Evolutionary conservation across 352 stramenopile species (phyloP).

Genomic region (Phytophthora sp.): DNA sequence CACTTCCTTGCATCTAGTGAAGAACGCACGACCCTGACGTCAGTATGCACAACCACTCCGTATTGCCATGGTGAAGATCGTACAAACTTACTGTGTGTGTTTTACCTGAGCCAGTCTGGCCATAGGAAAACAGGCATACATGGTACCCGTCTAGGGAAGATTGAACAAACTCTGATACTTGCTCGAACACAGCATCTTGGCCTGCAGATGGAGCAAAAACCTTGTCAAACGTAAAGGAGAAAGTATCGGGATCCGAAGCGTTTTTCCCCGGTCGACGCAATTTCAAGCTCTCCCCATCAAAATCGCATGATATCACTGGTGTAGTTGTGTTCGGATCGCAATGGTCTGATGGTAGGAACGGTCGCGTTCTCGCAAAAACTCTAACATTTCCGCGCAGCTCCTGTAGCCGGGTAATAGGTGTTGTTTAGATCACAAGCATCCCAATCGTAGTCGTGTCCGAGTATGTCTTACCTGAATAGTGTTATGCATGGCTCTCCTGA

Average conservation of each 20-base stretch:
- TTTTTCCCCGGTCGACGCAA: slow-evolving; percentile 58
- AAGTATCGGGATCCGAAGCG: slow-evolving; percentile 50
- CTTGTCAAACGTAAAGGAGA: slow-evolving; percentile 96
- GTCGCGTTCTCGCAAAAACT: slow-evolving; percentile 95
- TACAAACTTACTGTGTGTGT: slow-evolving; percentile 90
- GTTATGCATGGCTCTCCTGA: slow-evolving; percentile 97
- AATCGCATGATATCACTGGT: slow-evolving; percentile 69
- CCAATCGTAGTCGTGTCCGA: not conserved
- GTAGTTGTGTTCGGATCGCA: slow-evolving; percentile 50
- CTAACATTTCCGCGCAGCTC: slow-evolving; percentile 99
- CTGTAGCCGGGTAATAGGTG: slow-evolving; percentile 46
- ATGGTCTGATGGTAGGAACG: slow-evolving; percentile 86
- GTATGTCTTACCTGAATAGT: slow-evolving; percentile 83
- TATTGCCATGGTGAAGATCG: too few species aligned
- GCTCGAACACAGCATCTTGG: slow-evolving; percentile 96
- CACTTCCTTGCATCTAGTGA: slow-evolving; percentile 96
- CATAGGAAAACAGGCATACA: slow-evolving; percentile 97
- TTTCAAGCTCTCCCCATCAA: slow-evolving; percentile 73
- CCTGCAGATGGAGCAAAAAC: slow-evolving; percentile 93
- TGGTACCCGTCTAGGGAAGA: slow-evolving; percentile 97
- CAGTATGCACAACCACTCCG: too few species aligned
- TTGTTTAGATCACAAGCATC: slow-evolving; percentile 1
- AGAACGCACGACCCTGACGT: slow-evolving; percentile 6
- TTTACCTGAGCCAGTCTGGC: slow-evolving; percentile 94
- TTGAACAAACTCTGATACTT: slow-evolving; percentile 98